Percentiles rank a stretch among this genome's conserved stretches.
phyloP scores from a whole-genome alignment of 1,139 yeast genomes.

The Nadsonia starkeyi-henricii region DNA sequence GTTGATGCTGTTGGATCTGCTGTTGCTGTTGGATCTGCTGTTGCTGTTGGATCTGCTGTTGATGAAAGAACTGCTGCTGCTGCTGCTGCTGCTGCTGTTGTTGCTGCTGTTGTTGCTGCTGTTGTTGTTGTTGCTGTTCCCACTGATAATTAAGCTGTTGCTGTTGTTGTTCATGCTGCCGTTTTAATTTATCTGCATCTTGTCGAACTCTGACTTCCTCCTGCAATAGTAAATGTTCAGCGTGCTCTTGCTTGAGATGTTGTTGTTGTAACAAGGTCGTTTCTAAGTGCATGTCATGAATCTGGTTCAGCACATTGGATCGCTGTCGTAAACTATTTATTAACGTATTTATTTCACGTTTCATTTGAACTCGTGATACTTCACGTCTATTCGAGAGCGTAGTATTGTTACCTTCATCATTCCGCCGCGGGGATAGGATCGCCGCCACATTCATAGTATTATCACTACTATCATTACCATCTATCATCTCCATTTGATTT shows the following conservation, averaged over 20 bases:
- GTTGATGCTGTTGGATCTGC: constrained; percentile 6
- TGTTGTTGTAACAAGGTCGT: not conserved
- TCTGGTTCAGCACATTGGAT: not conserved
- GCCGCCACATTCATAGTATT: too few species aligned
- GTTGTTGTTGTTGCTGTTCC: constrained; percentile 6
- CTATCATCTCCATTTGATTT: too few species aligned
- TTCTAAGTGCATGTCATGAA: not conserved
- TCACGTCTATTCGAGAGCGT: too few species aligned
- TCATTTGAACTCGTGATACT: not conserved
- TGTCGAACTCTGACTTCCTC: constrained; percentile 4
- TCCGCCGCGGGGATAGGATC: too few species aligned
- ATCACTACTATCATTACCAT: too few species aligned
- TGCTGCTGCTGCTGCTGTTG: constrained; percentile 7
- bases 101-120: constrained; percentile 6
- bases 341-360: not conserved
- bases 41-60: constrained; percentile 5
- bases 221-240: not conserved
- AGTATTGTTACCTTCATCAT: too few species aligned
- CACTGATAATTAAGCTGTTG: constrained; percentile 3
- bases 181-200: constrained; percentile 3
- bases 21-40: constrained; percentile 4
- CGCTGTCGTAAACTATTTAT: not conserved
- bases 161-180: constrained; percentile 5
- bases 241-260: not conserved
- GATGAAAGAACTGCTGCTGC: constrained; percentile 5